Evolutionary conservation across 345 rosid species (phyloP), one percentile per base, ranked within the genome.

Genomic region (Cardiospermum halicacabum): DNA sequence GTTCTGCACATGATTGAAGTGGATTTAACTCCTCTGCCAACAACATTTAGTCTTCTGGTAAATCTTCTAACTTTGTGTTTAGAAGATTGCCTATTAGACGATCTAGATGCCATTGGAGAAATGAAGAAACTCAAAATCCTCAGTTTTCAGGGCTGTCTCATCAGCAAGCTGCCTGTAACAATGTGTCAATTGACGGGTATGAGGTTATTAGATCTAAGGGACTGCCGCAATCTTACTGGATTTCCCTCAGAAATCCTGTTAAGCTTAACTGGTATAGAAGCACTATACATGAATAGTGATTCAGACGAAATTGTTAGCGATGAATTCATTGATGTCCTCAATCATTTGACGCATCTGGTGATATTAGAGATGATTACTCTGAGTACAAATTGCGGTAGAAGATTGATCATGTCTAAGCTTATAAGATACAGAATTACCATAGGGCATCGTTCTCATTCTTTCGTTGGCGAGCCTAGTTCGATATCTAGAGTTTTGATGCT

Each of bases 41-140:
- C 57, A 0, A 61, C 75, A 15, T 9, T 57, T 49, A 3, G 16
- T 3, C 16, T 1, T 31, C 66, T 75, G 2, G 45, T 10, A 11
- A 58, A 43, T n/a, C 72, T 75, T 26, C 62, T 12, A 8, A 70
- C 72, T 15, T 19, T 75, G 37, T 58, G 66, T 58, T 39, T 75
- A 12, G 48, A 62, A 27, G 0, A 3, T 0, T 50, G 72, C 25
- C 1, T 1, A 4, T 31, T 70, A 4, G 31, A 19, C 5, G 75
- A 66, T 16, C 34, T 62, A 21, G n/a, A 21, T 0, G 4, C 48
- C 9, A 42, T 75, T 5, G 65, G 69, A 50, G n/a, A 62, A 12
- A 47, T 70, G 3, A 56, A 60, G 57, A 56, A 22, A 2, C 13
- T 75, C 15, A 28, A 47, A 49, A 34, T 61, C 39, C 69, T 75